These are phyloP conservation scores for Stagonosporopsis chrysanthemi DNA, from an alignment of 2,329 filamentous ascomycete genomes.

Conservation along the genomic window DNA sequence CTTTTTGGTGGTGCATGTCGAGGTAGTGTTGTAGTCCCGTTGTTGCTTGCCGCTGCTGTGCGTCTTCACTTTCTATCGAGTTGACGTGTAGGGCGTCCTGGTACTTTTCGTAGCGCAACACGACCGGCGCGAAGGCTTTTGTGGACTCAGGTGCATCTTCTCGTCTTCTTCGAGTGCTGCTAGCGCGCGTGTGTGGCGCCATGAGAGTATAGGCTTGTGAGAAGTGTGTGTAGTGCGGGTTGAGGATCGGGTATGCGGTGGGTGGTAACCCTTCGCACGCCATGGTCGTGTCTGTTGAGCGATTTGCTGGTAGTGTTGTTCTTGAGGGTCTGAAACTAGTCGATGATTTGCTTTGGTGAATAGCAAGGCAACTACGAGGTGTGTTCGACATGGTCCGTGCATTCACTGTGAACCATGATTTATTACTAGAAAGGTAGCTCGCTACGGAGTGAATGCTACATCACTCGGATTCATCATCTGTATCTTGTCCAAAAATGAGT, in stretches of 20 bases:
- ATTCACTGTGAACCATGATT: constrained; percentile 5
- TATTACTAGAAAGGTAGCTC: background rate
- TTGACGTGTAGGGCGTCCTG: constrained; percentile 7
- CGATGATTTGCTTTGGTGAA: background rate
- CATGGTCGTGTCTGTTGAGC: background rate
- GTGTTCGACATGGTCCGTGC: constrained; percentile 4
- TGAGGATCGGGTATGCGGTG: background rate
- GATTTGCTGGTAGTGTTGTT: too few species aligned
- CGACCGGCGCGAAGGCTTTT: background rate
- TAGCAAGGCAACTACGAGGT: background rate
- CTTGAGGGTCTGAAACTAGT: background rate
- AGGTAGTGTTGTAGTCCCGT: constrained; percentile 4
- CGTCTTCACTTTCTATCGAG: background rate
- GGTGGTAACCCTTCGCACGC: background rate
- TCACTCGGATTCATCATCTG: constrained; percentile 46
- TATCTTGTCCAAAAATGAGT: constrained; percentile 46
- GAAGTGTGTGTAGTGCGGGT: background rate
- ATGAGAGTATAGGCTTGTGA: background rate
- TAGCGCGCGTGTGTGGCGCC: background rate
- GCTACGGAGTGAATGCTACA: background rate
- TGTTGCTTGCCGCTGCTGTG: background rate
- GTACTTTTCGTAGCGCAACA: constrained; percentile 2
- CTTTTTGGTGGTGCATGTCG: background rate
- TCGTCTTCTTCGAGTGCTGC: background rate
- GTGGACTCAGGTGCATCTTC: background rate